Percentiles rank a stretch among this genome's conserved stretches.
Evolutionary conservation across 768 basidiomycete genomes (phyloP).

Genomic region (Leccinum disarticulatum): DNA sequence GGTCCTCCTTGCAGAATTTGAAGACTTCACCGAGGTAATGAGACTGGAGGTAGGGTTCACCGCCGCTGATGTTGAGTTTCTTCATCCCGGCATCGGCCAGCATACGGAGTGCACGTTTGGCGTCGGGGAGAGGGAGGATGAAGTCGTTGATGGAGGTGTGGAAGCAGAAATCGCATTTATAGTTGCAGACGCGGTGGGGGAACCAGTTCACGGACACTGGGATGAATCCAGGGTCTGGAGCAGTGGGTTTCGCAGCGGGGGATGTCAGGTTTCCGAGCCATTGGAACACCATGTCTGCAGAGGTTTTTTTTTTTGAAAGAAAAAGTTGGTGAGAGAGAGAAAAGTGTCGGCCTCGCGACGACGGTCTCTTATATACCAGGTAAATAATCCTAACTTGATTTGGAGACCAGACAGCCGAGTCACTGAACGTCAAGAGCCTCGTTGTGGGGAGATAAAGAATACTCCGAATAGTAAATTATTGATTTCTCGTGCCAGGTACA

Average conservation of each 20-base stretch:
- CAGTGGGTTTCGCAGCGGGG: neutral
- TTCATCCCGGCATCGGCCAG: constrained; percentile 33
- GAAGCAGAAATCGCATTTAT: constrained; percentile 37
- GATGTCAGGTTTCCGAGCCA: neutral
- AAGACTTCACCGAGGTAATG: constrained; percentile 35
- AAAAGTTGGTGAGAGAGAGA: too few relatives aligned
- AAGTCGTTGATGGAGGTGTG: constrained; percentile 30
- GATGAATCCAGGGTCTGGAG: constrained; percentile 8
- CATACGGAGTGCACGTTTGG: constrained; percentile 29
- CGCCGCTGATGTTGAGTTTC: constrained; percentile 36
- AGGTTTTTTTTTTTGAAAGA: too few relatives aligned
- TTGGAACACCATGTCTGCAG: too few relatives aligned
- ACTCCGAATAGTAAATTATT: too few relatives aligned
- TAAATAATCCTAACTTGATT: too few relatives aligned
- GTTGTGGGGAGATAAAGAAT: too few relatives aligned
- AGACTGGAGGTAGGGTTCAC: constrained; percentile 34
- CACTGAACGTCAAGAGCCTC: too few relatives aligned
- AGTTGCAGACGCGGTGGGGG: constrained; percentile 24
- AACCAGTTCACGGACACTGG: constrained; percentile 21
- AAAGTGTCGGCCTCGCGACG: too few relatives aligned
- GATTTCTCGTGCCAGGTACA: too few relatives aligned
- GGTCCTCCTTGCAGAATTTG: constrained; percentile 34
- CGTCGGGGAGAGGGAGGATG: constrained; percentile 32
- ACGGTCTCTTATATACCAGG: too few relatives aligned
- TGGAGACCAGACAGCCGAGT: too few relatives aligned